phyloP scores from a whole-genome alignment of 2,329 filamentous ascomycete genomes.

The Pseudogymnoascus destructans region DNA sequence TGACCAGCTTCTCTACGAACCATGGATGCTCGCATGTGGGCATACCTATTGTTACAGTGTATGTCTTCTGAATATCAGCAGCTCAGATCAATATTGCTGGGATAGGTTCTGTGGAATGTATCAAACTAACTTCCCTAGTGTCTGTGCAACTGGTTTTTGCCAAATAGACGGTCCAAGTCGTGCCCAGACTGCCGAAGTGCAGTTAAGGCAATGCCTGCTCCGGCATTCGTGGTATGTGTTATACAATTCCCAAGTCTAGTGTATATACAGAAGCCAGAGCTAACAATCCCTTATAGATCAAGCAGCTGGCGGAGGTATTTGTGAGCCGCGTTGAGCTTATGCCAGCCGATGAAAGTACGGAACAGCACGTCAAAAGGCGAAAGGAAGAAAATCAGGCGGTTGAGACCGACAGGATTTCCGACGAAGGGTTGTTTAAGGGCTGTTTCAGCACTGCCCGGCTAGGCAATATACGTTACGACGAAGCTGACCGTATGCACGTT shows the following conservation, averaged over 20 bases:
- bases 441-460: conserved; percentile 22
- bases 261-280: not conserved
- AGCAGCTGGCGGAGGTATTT: conserved; percentile 52
- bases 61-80: conserved; percentile 20
- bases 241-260: not conserved
- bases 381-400: conserved; percentile 46
- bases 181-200: conserved; percentile 54
- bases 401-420: conserved; percentile 42
- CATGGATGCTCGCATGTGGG: conserved; percentile 53
- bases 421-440: conserved; percentile 50
- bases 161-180: conserved; percentile 43
- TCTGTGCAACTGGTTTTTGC: conserved; percentile 27
- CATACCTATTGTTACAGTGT: conserved; percentile 62
- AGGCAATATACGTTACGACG: conserved; percentile 32
- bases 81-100: not conserved
- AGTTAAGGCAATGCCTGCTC: conserved; percentile 46
- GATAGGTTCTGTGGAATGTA: not conserved
- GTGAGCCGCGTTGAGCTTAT: conserved; percentile 45
- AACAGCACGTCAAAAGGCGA: conserved; percentile 44
- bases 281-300: conserved; percentile 34
- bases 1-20: conserved; percentile 54
- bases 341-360: conserved; percentile 47
- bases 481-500: conserved; percentile 45
- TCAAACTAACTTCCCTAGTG: conserved; percentile 21
- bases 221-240: conserved; percentile 45